A percentile compares a stretch with the other conserved stretches of the same genome.
These are phyloP conservation scores for Fusarium lyarnte DNA, from an alignment of 2,329 filamentous ascomycete species.

Conservation along the genomic window DNA sequence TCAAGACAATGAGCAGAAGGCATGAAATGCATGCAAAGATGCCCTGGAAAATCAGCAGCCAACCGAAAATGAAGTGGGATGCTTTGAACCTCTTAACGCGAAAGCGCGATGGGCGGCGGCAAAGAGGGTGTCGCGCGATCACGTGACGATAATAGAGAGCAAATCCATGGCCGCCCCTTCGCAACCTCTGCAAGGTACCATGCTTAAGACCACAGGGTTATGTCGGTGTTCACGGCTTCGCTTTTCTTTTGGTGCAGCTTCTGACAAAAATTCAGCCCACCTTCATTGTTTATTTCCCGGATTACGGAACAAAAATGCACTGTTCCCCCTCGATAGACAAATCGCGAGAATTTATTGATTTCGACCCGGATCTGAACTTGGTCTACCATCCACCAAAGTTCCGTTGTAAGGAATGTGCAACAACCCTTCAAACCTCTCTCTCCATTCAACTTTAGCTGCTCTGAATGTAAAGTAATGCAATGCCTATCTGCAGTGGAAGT, in stretches of 20 bases:
- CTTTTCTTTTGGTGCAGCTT: background rate
- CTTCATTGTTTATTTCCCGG: background rate
- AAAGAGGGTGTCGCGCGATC: slow-evolving; percentile 45
- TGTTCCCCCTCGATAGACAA: background rate
- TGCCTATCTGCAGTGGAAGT: background rate
- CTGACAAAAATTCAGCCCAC: background rate
- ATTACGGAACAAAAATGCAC: background rate
- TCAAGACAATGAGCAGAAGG: background rate
- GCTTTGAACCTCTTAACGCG: slow-evolving; percentile 32
- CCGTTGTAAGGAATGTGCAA: background rate
- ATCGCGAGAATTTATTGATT: background rate
- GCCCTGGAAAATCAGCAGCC: background rate
- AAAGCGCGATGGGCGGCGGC: slow-evolving; percentile 26
- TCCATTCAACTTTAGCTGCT: background rate
- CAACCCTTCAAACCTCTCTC: background rate
- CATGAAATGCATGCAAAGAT: background rate
- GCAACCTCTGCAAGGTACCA: background rate
- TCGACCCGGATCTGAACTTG: too few relatives aligned
- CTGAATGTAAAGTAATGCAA: background rate
- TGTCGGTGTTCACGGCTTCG: too few relatives aligned
- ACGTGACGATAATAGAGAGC: slow-evolving; percentile 40
- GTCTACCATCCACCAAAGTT: background rate
- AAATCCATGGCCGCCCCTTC: background rate
- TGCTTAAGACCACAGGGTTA: background rate
- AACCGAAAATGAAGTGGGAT: slow-evolving; percentile 26